phyloP scores from a whole-genome alignment of 305 asterid genomes.

The Fraxinus dipetala region DNA sequence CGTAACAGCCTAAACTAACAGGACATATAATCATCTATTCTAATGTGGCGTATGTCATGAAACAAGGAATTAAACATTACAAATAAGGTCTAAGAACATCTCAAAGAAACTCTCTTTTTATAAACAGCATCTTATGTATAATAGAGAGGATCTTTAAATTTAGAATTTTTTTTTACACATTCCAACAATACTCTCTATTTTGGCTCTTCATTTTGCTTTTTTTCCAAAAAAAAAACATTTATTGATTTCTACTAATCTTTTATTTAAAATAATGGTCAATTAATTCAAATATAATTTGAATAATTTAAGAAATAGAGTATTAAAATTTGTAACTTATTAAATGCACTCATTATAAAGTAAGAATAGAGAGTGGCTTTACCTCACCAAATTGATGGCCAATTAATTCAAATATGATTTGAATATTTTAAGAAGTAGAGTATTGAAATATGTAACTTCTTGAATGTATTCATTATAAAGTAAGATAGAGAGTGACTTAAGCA shows the following conservation, averaged over 20 bases:
- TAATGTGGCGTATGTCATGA: not conserved
- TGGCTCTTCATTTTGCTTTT: not conserved
- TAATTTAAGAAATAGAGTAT: not conserved
- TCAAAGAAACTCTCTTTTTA: not conserved
- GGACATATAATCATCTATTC: not conserved
- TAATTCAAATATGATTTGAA: not conserved
- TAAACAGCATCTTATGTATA: not conserved
- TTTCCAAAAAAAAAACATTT: not conserved
- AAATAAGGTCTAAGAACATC: not conserved
- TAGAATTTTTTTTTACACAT: not conserved
- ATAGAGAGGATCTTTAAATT: not conserved
- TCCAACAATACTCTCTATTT: not conserved
- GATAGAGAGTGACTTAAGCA: not conserved
- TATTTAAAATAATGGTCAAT: not conserved
- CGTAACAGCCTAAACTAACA: not conserved
- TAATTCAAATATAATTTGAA: not conserved
- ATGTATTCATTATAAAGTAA: not conserved
- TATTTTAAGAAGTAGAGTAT: not conserved
- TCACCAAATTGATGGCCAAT: not conserved
- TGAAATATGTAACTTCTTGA: not conserved
- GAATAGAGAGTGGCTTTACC: not conserved
- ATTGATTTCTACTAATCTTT: not conserved
- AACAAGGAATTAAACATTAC: slow-evolving; percentile 7
- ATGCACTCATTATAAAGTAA: not conserved
- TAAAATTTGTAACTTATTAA: not conserved